A percentile compares a stretch with the other conserved stretches of the same genome.
These are phyloP conservation scores for Brettanomyces anomalus DNA, from an alignment of 805 yeast species.

Conservation along the genomic window DNA sequence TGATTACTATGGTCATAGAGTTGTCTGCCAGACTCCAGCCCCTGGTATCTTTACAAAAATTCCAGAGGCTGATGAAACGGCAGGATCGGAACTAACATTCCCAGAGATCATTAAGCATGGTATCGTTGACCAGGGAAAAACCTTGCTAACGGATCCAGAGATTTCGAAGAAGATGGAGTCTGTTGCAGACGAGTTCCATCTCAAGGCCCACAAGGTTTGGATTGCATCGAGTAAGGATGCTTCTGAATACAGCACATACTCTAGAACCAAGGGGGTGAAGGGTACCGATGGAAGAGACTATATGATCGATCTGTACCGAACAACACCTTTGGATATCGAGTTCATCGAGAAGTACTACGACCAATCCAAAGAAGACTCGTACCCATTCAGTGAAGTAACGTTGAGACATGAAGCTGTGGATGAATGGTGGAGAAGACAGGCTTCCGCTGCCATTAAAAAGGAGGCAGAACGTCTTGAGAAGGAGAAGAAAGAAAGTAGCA, in stretches of 20 bases:
- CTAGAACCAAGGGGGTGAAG: slow-evolving; percentile 74
- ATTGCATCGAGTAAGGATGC: slow-evolving; percentile 33
- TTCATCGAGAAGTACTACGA: slow-evolving; percentile 56
- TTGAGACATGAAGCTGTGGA: slow-evolving; percentile 84
- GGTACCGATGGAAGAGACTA: slow-evolving; percentile 85
- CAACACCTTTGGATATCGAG: slow-evolving; percentile 76
- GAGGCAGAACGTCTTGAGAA: slow-evolving; percentile 37
- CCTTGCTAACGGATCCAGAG: slow-evolving; percentile 36
- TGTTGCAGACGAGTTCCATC: slow-evolving; percentile 68
- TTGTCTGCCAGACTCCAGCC: slow-evolving; percentile 90
- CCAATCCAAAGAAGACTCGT: slow-evolving; percentile 36
- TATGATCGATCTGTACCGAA: slow-evolving; percentile 72
- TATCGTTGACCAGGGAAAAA: slow-evolving; percentile 47
- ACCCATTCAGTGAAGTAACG: slow-evolving; percentile 76
- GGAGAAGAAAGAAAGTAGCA: slow-evolving; percentile 3
- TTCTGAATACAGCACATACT: slow-evolving; percentile 52
- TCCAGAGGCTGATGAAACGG: background rate
- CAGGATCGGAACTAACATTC: slow-evolving; percentile 2
- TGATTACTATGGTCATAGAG: slow-evolving; percentile 82
- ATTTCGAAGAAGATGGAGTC: slow-evolving; percentile 49
- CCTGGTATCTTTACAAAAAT: slow-evolving; percentile 71
- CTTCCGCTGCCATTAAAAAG: slow-evolving; percentile 40
- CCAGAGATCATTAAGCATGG: slow-evolving; percentile 64
- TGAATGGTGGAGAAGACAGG: slow-evolving; percentile 76
- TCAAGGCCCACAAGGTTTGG: slow-evolving; percentile 58